phyloP scores from a whole-genome alignment of 78 protist species.

The Dictyostelium purpureum region DNA sequence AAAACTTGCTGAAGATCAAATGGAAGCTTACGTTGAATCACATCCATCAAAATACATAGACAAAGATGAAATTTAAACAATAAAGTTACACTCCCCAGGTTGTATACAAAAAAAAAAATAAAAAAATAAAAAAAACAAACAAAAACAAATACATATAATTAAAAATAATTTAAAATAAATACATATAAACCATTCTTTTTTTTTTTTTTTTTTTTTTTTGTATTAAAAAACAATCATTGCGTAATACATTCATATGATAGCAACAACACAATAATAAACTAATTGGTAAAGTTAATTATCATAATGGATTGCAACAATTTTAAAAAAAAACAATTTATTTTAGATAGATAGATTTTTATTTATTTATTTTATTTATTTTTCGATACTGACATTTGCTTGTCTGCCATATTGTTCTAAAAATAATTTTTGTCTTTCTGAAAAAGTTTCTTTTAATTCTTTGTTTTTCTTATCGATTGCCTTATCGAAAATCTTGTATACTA shows the following conservation, averaged over 20 bases:
- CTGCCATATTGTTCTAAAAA: constrained; percentile 58
- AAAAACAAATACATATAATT: neutral
- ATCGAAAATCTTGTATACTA: constrained; percentile 47
- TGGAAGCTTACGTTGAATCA: neutral
- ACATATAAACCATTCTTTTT: neutral
- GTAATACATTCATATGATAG: too few relatives aligned
- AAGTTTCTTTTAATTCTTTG: constrained; percentile 66
- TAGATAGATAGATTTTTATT: neutral
- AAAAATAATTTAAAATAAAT: neutral
- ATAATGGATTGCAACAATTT: too few relatives aligned
- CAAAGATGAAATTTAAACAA: too few relatives aligned
- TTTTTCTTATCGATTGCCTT: constrained; percentile 2
- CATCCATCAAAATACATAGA: neutral
- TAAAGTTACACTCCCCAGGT: too few relatives aligned
- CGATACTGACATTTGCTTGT: constrained; percentile 60
- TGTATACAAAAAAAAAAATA: neutral
- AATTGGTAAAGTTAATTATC: too few relatives aligned
- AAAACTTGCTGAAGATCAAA: neutral
- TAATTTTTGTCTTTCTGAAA: constrained; percentile 59
- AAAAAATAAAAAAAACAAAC: neutral
- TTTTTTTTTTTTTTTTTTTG: neutral
- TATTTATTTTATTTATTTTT: neutral
- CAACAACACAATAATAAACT: too few relatives aligned
- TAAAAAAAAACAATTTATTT: neutral
- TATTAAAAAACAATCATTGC: too few relatives aligned